These are phyloP conservation scores for Dactylellina parvicollis DNA, from an alignment of 2,329 filamentous ascomycete genomes.

Conservation along the genomic window DNA sequence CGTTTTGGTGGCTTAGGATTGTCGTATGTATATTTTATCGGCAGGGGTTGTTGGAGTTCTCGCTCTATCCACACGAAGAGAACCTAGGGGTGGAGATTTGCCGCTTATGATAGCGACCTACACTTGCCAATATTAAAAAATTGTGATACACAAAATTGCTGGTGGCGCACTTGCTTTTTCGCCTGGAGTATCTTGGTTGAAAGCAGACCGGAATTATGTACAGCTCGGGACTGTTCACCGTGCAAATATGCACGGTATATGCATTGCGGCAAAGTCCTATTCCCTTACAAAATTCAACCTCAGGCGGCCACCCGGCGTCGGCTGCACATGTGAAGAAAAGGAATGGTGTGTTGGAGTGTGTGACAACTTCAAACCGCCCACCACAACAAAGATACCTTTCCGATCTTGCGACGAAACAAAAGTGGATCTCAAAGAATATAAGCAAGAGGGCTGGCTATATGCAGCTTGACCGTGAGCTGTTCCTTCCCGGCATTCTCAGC, in stretches of 20 bases:
- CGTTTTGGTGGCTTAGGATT: slow-evolving; percentile 49
- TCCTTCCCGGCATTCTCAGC: slow-evolving; percentile 29
- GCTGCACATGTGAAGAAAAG: slow-evolving; percentile 45
- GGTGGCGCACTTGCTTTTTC: slow-evolving; percentile 31
- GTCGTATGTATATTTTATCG: slow-evolving; percentile 30
- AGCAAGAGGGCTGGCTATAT: slow-evolving; percentile 25
- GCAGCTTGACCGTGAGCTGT: neutral
- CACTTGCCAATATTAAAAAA: slow-evolving; percentile 10
- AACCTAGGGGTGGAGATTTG: slow-evolving; percentile 43
- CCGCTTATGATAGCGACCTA: slow-evolving; percentile 28
- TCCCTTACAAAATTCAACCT: slow-evolving; percentile 26
- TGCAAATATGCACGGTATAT: slow-evolving; percentile 5
- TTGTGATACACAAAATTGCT: slow-evolving; percentile 29
- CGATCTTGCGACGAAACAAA: slow-evolving; percentile 52
- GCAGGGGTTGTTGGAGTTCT: slow-evolving; percentile 23
- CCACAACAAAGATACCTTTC: slow-evolving; percentile 35
- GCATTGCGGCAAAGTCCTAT: slow-evolving; percentile 27
- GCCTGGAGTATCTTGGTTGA: neutral
- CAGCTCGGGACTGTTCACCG: slow-evolving; percentile 30
- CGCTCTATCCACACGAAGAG: slow-evolving; percentile 11
- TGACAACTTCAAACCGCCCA: slow-evolving; percentile 34
- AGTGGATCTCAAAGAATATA: slow-evolving; percentile 34
- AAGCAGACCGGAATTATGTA: neutral
- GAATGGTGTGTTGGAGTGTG: slow-evolving; percentile 32
- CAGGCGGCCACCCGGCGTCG: slow-evolving; percentile 42